Evolutionary conservation across 345 rosid species (phyloP).

Genomic region (Salix exigua): DNA sequence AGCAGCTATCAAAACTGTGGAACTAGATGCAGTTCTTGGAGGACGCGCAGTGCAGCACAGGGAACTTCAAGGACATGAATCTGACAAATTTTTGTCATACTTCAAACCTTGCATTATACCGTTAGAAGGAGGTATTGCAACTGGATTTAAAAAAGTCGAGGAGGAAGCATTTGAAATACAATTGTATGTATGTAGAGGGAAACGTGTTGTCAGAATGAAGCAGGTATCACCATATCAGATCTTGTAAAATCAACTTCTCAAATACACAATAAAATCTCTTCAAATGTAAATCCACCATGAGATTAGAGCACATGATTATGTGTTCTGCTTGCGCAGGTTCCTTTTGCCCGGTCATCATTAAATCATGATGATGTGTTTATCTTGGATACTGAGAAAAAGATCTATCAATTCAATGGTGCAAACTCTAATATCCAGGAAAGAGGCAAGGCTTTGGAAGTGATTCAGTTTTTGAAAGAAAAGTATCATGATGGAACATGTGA

Average conservation of each 20-base stretch:
- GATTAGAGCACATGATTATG: slow-evolving; percentile 17
- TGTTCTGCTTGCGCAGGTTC: slow-evolving; percentile 55
- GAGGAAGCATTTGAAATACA: slow-evolving; percentile 85
- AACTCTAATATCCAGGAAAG: slow-evolving; percentile 98
- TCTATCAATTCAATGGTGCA: slow-evolving; percentile 96
- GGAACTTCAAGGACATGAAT: slow-evolving; percentile 96
- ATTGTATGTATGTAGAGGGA: slow-evolving; percentile 85
- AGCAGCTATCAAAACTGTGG: slow-evolving; percentile 94
- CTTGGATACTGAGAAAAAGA: slow-evolving; percentile 73
- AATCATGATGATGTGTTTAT: slow-evolving; percentile 99
- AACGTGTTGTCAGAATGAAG: slow-evolving; percentile 83
- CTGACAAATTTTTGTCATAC: slow-evolving; percentile 93
- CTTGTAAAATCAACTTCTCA: neutral
- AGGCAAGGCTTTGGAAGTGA: slow-evolving; percentile 91
- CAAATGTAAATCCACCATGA: slow-evolving; percentile 12
- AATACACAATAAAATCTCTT: slow-evolving; percentile 1
- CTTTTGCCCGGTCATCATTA: slow-evolving; percentile 88
- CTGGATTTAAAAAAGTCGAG: slow-evolving; percentile 83
- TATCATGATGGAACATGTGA: slow-evolving; percentile 77
- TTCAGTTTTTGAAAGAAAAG: slow-evolving; percentile 88
- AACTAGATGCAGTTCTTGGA: slow-evolving; percentile 92
- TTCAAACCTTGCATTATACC: slow-evolving; percentile 98
- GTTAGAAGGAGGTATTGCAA: slow-evolving; percentile 92
- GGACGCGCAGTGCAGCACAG: slow-evolving; percentile 99
- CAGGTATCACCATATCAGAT: slow-evolving; percentile 49